Base-by-base conservation (phyloP, 1,139 yeast genomes). In the Suhomyces yuchorum region DNA sequence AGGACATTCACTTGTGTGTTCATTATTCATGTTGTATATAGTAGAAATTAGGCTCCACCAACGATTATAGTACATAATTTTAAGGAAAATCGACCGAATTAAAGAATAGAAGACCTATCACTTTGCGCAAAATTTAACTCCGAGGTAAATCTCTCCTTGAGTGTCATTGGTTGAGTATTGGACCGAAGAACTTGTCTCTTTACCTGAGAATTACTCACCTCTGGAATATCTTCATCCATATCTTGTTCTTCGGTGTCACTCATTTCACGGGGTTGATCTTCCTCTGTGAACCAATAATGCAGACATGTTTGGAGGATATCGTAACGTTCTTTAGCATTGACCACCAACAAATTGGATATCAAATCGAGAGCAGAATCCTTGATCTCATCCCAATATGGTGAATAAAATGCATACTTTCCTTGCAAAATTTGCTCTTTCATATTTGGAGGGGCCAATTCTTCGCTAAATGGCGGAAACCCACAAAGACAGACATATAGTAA, bases 391-490 rank as follows among this genome's bases (percentile, higher is more conserved):
- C 92, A 87, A 60, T 84, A 87, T 0, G 95, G 95, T 1, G 89
- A 81, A 60, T 82, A 87, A 60, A 87, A 87, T 1, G 91, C 91
- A 66, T 76, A 86, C 53, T 76, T 78, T 0, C 87, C 93, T 23
- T 71, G 67, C 15, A 84, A 59, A 42, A 87, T 87, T 62, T 87
- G 95, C 46, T 86, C 89, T 55, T 81, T 78, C 88, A 87, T 84
- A 35, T 77, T 73, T 6, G 93, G 93, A 7, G 95, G 95, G 0
- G 85, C 92, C 46, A 87, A 64, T 55, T 87, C 93, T 46, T 87
- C 93, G 60, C 90, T 84, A 59, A 87, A 87, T 0, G 96, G 96
- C 3, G 93, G 95, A 56, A 87, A 87, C 1, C 96, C 96, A 63
- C 91, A 86, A 14, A 87, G 69, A 60, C 93, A 85, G 2, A 87